Conservation (phyloP, 192 early-diverging fungal species). For the Lunasporangiospora selenospora region DNA sequence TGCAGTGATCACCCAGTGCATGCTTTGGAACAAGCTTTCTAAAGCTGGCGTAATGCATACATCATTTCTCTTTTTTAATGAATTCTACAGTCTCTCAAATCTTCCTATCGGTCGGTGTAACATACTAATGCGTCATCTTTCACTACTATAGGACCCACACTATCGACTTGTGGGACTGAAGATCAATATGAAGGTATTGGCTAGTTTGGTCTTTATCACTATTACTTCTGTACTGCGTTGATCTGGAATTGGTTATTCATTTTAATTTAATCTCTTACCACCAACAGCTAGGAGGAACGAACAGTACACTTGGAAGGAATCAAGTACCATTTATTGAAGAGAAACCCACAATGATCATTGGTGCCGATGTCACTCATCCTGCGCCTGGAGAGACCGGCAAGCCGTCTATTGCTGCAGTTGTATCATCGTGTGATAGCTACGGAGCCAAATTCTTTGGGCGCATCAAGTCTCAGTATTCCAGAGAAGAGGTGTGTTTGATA, state of each 20-base stretch:
- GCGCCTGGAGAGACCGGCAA: slow-evolving; percentile 55
- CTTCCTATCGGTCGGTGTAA: no score
- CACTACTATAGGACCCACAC: no score
- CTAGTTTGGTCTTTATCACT: no score
- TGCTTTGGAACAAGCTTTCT: neutral
- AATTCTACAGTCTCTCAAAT: no score
- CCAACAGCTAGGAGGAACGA: slow-evolving; percentile 30
- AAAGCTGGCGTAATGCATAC: no score
- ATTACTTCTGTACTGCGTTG: no score
- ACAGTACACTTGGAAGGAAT: neutral
- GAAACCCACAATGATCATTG: slow-evolving; percentile 76
- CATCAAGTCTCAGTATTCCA: neutral
- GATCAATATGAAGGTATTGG: slow-evolving; percentile 88
- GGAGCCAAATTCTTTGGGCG: slow-evolving; percentile 12
- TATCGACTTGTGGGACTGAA: slow-evolving; percentile 88
- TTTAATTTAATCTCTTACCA: no score
- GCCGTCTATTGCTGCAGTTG: slow-evolving; percentile 20
- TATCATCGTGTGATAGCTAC: slow-evolving; percentile 14
- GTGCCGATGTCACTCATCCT: slow-evolving; percentile 86
- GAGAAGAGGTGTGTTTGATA: no score
- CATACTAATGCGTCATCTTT: no score
- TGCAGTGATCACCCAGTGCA: slow-evolving; percentile 24
- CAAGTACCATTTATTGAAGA: slow-evolving; percentile 64
- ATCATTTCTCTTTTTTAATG: no score
- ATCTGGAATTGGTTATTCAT: no score